Evolutionary conservation across 306 rosid genomes (phyloP).

Genomic region (Carpinus viminea): DNA sequence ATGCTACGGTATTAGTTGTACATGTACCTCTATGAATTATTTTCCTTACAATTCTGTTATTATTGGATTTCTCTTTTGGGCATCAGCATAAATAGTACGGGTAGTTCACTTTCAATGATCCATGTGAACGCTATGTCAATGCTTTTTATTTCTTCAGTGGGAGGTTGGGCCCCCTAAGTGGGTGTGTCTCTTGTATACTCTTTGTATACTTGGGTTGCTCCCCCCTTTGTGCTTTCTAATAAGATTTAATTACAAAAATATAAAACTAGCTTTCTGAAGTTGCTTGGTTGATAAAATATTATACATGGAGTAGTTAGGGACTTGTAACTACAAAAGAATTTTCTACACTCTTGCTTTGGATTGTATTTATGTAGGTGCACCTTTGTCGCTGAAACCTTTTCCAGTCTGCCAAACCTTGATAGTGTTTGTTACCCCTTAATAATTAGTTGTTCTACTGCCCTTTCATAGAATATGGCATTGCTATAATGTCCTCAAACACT

Average conservation of each 20-base stretch:
- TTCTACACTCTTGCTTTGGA: background rate
- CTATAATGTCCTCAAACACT: background rate
- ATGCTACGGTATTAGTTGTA: conserved; percentile 70
- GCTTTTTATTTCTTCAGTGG: background rate
- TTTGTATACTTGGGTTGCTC: too few species aligned
- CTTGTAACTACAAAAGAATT: background rate
- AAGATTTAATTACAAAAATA: too few species aligned
- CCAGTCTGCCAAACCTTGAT: background rate
- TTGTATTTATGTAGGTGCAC: background rate
- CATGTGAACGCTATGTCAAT: background rate
- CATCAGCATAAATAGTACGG: background rate
- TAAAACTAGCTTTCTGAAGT: background rate
- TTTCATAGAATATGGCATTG: background rate
- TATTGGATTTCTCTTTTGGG: background rate
- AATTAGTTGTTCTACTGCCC: background rate
- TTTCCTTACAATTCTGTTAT: conserved; percentile 10
- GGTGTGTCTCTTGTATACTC: too few species aligned
- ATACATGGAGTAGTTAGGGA: background rate
- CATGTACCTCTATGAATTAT: conserved; percentile 1
- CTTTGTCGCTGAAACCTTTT: background rate
- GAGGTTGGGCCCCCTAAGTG: too few species aligned
- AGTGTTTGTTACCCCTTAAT: background rate
- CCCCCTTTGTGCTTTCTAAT: too few species aligned
- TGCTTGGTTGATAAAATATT: background rate
- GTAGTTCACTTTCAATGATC: background rate